phyloP scores from a whole-genome alignment of 352 stramenopile species.

The Phytophthora colocasiae region DNA sequence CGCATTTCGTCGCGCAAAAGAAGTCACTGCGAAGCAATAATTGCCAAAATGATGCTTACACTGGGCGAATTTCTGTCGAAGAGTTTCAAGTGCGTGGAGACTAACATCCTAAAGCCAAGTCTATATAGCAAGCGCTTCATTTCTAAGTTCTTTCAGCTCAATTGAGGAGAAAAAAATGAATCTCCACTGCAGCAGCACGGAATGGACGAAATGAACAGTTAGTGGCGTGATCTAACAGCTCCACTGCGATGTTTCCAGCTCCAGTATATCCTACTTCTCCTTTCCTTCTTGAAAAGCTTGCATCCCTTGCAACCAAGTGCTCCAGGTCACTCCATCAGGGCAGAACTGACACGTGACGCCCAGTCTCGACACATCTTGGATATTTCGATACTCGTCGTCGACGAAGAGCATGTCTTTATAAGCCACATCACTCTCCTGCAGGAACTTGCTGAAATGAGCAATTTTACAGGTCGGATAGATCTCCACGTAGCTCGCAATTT shows the following conservation, averaged over 20 bases:
- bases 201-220: too few species aligned
- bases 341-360: slow-evolving; percentile 85
- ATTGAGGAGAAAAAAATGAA: slow-evolving; percentile 32
- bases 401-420: slow-evolving; percentile 98
- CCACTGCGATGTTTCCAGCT: too few species aligned
- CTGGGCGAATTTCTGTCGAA: slow-evolving; percentile 34
- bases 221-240: too few species aligned
- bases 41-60: slow-evolving; percentile 57
- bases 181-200: slow-evolving; percentile 18
- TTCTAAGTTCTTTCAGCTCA: slow-evolving; percentile 55
- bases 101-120: slow-evolving; percentile 59
- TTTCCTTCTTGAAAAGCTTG: slow-evolving; percentile 63
- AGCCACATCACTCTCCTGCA: slow-evolving; percentile 81
- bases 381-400: slow-evolving; percentile 92
- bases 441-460: slow-evolving; percentile 91
- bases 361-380: slow-evolving; percentile 61
- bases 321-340: slow-evolving; percentile 66
- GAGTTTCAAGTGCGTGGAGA: slow-evolving; percentile 27
- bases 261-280: slow-evolving; percentile 6
- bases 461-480: slow-evolving; percentile 86
- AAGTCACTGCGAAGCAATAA: slow-evolving; percentile 37
- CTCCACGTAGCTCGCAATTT: slow-evolving; percentile 67
- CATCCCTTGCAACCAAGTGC: slow-evolving; percentile 71
- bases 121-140: slow-evolving; percentile 48
- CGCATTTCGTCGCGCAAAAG: background rate